phyloP scores from a whole-genome alignment of 805 yeast genomes.

The Blastobotrys americana region DNA sequence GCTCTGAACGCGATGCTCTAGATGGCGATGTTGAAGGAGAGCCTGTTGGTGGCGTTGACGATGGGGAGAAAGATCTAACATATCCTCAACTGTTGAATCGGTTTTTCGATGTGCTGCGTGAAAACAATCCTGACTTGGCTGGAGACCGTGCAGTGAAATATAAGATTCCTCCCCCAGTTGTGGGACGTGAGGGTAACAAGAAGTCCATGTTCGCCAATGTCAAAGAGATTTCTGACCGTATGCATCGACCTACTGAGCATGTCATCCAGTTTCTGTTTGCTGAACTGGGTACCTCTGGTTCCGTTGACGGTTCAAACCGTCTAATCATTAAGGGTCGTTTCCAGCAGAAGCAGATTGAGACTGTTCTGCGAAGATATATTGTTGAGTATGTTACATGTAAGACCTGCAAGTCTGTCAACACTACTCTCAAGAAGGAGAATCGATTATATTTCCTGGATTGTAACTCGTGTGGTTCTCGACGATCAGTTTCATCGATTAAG shows the following conservation, averaged over 20 bases:
- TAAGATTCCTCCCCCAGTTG: slow-evolving; percentile 95
- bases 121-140: slow-evolving; percentile 96
- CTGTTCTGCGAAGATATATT: slow-evolving; percentile 91
- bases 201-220: slow-evolving; percentile 95
- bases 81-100: slow-evolving; percentile 74
- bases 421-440: slow-evolving; percentile 93
- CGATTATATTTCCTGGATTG: slow-evolving; percentile 97
- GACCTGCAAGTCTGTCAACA: slow-evolving; percentile 97
- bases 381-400: slow-evolving; percentile 97
- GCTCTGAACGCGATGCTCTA: slow-evolving; percentile 12
- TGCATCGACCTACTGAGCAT: slow-evolving; percentile 96
- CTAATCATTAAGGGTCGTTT: slow-evolving; percentile 96
- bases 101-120: slow-evolving; percentile 77
- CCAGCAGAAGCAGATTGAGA: slow-evolving; percentile 95
- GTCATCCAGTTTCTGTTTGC: slow-evolving; percentile 94
- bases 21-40: slow-evolving; percentile 16
- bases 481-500: slow-evolving; percentile 95
- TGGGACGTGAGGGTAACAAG: slow-evolving; percentile 95
- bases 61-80: slow-evolving; percentile 50
- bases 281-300: slow-evolving; percentile 98
- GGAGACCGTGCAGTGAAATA: slow-evolving; percentile 90
- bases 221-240: slow-evolving; percentile 85
- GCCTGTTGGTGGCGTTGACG: slow-evolving; percentile 29
- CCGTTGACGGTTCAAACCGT: slow-evolving; percentile 96
- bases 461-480: slow-evolving; percentile 94